Conservation (phyloP, 108 stramenopile species). For the Nannochloropsis salina region DNA sequence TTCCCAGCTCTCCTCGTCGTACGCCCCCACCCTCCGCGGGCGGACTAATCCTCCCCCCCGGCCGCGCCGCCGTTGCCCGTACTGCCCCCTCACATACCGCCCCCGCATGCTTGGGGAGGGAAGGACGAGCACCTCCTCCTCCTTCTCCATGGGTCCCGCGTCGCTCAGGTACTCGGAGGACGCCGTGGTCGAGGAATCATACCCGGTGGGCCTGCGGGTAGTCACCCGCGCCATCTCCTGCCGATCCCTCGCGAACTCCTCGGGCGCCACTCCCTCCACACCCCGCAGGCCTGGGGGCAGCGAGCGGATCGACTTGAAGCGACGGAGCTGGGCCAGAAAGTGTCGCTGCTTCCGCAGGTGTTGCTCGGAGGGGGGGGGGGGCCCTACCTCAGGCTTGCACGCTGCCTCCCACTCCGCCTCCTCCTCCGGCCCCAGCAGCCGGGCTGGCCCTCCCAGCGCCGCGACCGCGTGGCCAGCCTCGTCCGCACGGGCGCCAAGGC, state of each 20-base stretch:
- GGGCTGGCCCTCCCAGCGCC: not conserved
- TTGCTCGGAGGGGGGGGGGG: slow-evolving; percentile 7
- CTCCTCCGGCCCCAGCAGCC: not conserved
- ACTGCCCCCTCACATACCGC: not conserved
- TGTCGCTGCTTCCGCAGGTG: not conserved
- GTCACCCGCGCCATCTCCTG: slow-evolving; percentile 16
- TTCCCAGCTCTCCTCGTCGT: not conserved
- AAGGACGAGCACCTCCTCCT: not conserved
- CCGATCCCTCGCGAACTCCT: not conserved
- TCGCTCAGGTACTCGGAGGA: slow-evolving; percentile 9
- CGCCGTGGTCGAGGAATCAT: not conserved
- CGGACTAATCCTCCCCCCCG: not conserved
- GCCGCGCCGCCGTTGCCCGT: not conserved
- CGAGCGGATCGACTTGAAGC: not conserved
- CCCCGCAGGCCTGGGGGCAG: not conserved
- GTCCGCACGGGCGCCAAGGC: too few species aligned
- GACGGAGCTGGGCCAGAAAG: not conserved
- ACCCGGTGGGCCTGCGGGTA: not conserved
- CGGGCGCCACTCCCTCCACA: not conserved
- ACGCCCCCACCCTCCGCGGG: not conserved
- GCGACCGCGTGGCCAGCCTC: too few species aligned
- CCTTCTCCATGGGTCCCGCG: not conserved
- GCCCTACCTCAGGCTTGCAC: too few species aligned
- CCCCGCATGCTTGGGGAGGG: not conserved
- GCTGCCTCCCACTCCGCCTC: slow-evolving; percentile 15